These are phyloP conservation scores for Acanthamoeba rhysodes DNA, from an alignment of 208 protist genomes.

Conservation along the genomic window DNA sequence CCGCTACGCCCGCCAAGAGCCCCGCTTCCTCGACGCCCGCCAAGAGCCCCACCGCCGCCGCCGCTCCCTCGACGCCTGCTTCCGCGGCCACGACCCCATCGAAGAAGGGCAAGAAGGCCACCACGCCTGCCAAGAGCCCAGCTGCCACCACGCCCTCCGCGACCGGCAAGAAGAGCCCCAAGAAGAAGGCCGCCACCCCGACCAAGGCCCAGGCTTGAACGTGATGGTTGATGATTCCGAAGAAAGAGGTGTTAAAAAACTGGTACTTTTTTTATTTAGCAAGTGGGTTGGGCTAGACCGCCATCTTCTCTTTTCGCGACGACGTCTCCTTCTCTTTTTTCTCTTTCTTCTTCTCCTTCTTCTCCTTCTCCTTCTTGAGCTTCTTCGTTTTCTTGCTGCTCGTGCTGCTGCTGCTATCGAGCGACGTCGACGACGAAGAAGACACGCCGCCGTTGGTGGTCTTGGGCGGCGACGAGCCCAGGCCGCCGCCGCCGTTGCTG, in stretches of 20 bases:
- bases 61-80: not conserved
- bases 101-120: not conserved
- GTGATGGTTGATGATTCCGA: no score
- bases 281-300: no score
- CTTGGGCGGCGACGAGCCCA: not conserved
- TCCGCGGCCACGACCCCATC: not conserved
- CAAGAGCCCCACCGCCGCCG: not conserved
- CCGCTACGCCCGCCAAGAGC: constrained; percentile 19
- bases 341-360: no score
- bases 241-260: no score
- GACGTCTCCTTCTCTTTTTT: no score
- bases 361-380: no score
- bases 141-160: not conserved
- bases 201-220: constrained; percentile 6
- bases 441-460: not conserved
- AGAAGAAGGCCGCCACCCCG: not conserved
- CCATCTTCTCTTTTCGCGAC: no score
- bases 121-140: constrained; percentile 18
- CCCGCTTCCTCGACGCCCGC: not conserved
- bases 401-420: not conserved
- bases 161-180: not conserved
- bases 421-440: not conserved
- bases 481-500: no score
- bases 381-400: constrained; percentile 13
- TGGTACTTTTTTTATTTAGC: no score